Conservation (phyloP, 2,329 filamentous ascomycete species). For the Neospermospora avenae region DNA sequence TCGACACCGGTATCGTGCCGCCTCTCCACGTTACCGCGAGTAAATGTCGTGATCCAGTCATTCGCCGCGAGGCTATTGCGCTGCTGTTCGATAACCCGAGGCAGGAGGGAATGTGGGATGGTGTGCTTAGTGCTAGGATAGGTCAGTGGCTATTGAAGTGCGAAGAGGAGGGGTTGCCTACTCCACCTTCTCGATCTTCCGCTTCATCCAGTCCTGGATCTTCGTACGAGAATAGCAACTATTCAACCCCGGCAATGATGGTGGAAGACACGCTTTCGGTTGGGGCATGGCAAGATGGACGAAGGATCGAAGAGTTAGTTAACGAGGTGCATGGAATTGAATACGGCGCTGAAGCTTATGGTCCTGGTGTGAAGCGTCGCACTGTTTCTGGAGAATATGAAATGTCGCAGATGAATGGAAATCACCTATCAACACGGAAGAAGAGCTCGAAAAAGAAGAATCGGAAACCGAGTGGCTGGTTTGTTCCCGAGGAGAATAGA, state of each 20-base stretch:
- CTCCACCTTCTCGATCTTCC: conserved; percentile 4
- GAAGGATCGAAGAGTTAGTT: conserved; percentile 3
- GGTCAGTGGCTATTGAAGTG: conserved; percentile 26
- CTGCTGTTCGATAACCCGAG: conserved; percentile 55
- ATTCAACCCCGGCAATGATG: conserved; percentile 10
- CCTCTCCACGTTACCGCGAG: conserved; percentile 64
- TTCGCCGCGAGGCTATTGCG: conserved; percentile 58
- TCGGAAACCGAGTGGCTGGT: conserved; percentile 10
- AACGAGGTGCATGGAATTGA: conserved; percentile 1
- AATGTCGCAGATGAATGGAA: background rate
- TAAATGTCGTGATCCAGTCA: conserved; percentile 57
- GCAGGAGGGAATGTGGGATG: conserved; percentile 67
- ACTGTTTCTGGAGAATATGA: background rate
- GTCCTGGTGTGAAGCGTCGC: background rate
- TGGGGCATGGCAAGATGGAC: conserved; percentile 8
- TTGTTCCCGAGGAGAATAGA: conserved; percentile 29
- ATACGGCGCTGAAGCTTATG: background rate
- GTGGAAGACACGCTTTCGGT: background rate
- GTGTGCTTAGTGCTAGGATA: conserved; percentile 29
- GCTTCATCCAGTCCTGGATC: background rate
- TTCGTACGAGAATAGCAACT: conserved; percentile 1
- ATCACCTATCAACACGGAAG: background rate
- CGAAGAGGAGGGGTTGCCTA: conserved; percentile 30
- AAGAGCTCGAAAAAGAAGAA: background rate
- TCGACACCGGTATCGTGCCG: conserved; percentile 61